A percentile compares a stretch with the other conserved stretches of the same genome.
Conservation (phyloP, 2,329 filamentous ascomycete genomes). For the Aspergillus persii region DNA sequence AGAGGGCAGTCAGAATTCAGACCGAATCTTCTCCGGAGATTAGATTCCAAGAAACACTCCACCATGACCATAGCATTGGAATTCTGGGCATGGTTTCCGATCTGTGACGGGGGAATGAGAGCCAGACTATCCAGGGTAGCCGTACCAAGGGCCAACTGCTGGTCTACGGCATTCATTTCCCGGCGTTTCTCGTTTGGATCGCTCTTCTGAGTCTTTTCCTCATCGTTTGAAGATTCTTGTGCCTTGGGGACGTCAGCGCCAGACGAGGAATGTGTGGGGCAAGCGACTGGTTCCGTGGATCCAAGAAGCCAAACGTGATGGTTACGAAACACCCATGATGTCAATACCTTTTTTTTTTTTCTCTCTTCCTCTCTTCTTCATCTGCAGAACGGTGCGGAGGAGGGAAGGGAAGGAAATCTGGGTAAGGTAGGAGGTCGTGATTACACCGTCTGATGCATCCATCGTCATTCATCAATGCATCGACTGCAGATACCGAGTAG, state of each 20-base stretch:
- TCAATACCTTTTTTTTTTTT: background rate
- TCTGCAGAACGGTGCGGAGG: too few relatives aligned
- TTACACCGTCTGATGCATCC: too few relatives aligned
- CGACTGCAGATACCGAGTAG: background rate
- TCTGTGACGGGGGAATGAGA: background rate
- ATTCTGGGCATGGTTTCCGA: background rate
- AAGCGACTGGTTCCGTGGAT: background rate
- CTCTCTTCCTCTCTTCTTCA: too few relatives aligned
- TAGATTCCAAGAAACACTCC: background rate
- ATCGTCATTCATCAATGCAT: too few relatives aligned
- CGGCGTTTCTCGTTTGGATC: too few relatives aligned
- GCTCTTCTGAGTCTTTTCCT: too few relatives aligned
- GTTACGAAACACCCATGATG: background rate
- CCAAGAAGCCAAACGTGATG: background rate
- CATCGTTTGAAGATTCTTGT: background rate
- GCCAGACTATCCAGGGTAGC: too few relatives aligned
- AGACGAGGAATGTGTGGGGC: background rate
- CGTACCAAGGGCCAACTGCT: background rate
- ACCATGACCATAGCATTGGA: background rate
- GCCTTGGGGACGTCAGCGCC: background rate
- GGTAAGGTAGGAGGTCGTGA: too few relatives aligned
- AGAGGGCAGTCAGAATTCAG: background rate
- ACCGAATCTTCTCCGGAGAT: too few relatives aligned
- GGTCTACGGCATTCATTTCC: background rate
- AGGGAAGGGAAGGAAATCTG: too few relatives aligned